A percentile compares a stretch with the other conserved stretches of the same genome.
phyloP scores from a whole-genome alignment of 2,329 filamentous ascomycete genomes.

The Thielaviopsis cerberus region DNA sequence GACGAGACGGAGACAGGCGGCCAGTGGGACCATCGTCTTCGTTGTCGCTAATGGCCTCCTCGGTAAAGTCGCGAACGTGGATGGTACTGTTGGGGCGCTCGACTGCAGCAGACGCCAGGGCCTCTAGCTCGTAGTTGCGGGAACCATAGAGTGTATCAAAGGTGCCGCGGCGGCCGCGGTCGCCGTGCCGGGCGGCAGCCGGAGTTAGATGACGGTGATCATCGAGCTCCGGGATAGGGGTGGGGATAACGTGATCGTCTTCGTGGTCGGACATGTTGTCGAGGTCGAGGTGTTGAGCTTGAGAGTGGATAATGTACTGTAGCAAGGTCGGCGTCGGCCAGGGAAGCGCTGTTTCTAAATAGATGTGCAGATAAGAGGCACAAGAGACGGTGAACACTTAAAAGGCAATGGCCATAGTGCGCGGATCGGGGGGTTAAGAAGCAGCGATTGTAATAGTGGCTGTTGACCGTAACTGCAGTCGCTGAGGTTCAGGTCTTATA shows the following conservation, averaged over 20 bases:
- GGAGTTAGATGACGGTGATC: slow-evolving; percentile 59
- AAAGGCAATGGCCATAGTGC: slow-evolving; percentile 4
- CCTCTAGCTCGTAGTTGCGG: slow-evolving; percentile 19
- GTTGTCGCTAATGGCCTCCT: slow-evolving; percentile 60
- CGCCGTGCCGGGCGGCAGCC: slow-evolving; percentile 38
- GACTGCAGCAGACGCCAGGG: not conserved
- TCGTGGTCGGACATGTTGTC: slow-evolving; percentile 49
- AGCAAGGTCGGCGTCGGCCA: not conserved
- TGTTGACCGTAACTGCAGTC: too few species aligned
- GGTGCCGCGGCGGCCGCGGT: slow-evolving; percentile 47
- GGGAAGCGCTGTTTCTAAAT: not conserved
- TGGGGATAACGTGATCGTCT: slow-evolving; percentile 47
- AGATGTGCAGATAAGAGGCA: not conserved
- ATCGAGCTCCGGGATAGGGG: slow-evolving; percentile 64
- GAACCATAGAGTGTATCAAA: slow-evolving; percentile 50
- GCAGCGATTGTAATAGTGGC: too few species aligned
- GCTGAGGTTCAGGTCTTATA: too few species aligned
- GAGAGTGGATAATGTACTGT: not conserved
- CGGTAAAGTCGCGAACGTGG: slow-evolving; percentile 62
- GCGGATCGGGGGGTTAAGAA: not conserved
- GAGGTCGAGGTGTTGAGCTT: not conserved
- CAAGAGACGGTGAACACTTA: not conserved
- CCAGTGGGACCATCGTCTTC: slow-evolving; percentile 46
- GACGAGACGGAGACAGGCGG: slow-evolving; percentile 24
- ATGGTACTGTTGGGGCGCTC: slow-evolving; percentile 22